Base-by-base conservation (phyloP, 768 basidiomycete species). In the Coprinellus aureogranulatus region DNA sequence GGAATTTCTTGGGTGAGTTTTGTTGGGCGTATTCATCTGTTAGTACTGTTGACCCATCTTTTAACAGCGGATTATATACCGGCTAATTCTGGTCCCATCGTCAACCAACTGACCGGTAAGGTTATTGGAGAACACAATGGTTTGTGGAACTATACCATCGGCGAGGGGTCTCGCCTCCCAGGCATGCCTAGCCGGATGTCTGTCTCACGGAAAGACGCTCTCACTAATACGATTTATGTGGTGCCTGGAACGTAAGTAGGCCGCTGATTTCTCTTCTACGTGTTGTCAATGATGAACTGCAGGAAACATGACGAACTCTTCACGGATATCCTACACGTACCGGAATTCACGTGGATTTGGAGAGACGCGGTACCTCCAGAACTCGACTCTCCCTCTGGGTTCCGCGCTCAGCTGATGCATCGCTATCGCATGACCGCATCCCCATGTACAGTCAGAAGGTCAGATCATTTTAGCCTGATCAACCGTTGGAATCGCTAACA, bases 111-210 rank as follows among this genome's bases (percentile, higher is more conserved):
- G 0, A 81, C 81, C 1, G 88, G 87, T 4, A 73, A 79, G 37
- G 68, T 72, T 3, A 48, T 90, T 1, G 88, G 82, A 1, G 52
- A 70, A 41, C 95, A 98, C 65, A 58, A 76, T 1, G 95, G 95
- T 0, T 70, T 94, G 0, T 95, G 92, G 90, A 80, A 78, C 22
- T 94, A 84, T 65, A 96, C 94, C 1, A 77, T 97, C 45, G 95
- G 95, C 2, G 88, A 98, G 68, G 81, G 85, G 28, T 86, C 89
- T 0, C 81, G 82, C 45, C 68, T 96, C 22, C 67, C 72, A 1
- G 91, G 93, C 1, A 75, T 85, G 74, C 69, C 72, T 1, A 66
- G 80, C 50, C 82, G 78, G 65, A 80, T 88, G 75, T 95, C 86
- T 60, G 90, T 97, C 4, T 84, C 84, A 0, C 68, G 72, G 37